Base-by-base conservation (phyloP, 2,329 filamentous ascomycete species). In the Seiridium cupressi region DNA sequence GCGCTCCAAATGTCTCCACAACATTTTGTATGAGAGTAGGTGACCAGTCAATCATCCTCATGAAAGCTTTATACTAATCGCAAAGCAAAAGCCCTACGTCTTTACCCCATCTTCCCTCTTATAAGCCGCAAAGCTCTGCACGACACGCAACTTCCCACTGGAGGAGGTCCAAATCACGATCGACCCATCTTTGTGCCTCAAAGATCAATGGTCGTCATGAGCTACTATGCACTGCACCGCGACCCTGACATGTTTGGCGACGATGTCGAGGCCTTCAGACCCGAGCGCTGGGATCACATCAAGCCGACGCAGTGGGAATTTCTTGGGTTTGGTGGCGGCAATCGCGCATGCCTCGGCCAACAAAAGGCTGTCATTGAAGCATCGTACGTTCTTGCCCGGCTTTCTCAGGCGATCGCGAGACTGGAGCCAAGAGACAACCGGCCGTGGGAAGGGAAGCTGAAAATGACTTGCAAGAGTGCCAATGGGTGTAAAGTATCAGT, bases 381-480 rank as follows among this genome's bases (percentile, higher is more conserved):
- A 26, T 54, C 57, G 3, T 64, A 63, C 18, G 55, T 60, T 1
- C 59, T 63, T 13, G 63, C 60, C 7, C 53, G 61, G 18, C 38
- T 63, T 26, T 49, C 61, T 5, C 59, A 49, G 42, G 35, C 2
- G 7, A 46, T 63, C 10, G 57, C 44, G 13, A 57, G 31, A 9
- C 31, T 63, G 11, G 32, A 51, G 26, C 60, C 57, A 5, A 42
- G 55, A 18, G 63, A 64, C 44, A 54, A 35, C 13, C 18, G 42
- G 48, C 54, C 60, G 10, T 63, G 59, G 59, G 54, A 58, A 18
- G 63, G 61, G 9, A 51, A 63, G n/a, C n/a, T 64, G 38, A 63
- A 64, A 51, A 26, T 63, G 10, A 63, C 59, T 8, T 63, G 63
- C 51, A 62, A 64, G 53, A 64, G 61, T 40, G 59, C 59, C 2